Base-by-base conservation (phyloP, 768 basidiomycete species). In the Glaciozyma antarctica region DNA sequence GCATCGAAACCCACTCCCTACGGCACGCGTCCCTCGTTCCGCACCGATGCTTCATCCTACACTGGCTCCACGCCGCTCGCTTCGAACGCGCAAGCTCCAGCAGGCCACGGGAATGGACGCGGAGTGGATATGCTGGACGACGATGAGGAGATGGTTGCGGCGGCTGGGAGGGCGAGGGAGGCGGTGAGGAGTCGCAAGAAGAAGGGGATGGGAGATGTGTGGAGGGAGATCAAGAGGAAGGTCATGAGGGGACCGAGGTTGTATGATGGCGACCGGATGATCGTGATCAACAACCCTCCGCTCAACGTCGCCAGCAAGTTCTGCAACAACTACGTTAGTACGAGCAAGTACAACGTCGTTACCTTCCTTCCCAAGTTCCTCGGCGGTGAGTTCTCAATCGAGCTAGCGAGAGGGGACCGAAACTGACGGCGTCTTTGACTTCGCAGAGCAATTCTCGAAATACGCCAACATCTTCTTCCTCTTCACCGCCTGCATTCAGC, bases 401-500 rank as follows among this genome's bases (percentile, higher is more conserved):
- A 26, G 4, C 5, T 22, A 41, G n/a, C 26, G 22, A n/a, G 38
- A 10, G 41, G 26, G 24, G 21, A 22, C 21, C 13, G 47, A 19
- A 26, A 7, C 58, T 53, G 17, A 49, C 43, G 17, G 10, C 22
- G 16, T 5, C 32, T 41, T 41, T 13, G 51, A 22, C 55, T 55
- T 57, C 17, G 7, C 68, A 72, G 71, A 73, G 60, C 71, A 74
- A 71, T 72, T 71, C 72, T 67, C 66, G 24, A 74, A 95, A 83
- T 97, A 97, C 76, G 94, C 95, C 71, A 98, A 99, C 75, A 60
- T 98, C 66, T 99, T 99, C 81, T 99, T 99, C 82, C 81, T 99
- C 64, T 98, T 99, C 80, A 97, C 94, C 38, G 79, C 78, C 75
- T 64, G 69, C 77, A 98, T 98, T 57, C 94, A 98, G 74, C 95